Percentiles rank a stretch among this genome's conserved stretches.
phyloP scores from a whole-genome alignment of 2,329 filamentous ascomycete genomes.

The Arthrobotrys conoides region DNA sequence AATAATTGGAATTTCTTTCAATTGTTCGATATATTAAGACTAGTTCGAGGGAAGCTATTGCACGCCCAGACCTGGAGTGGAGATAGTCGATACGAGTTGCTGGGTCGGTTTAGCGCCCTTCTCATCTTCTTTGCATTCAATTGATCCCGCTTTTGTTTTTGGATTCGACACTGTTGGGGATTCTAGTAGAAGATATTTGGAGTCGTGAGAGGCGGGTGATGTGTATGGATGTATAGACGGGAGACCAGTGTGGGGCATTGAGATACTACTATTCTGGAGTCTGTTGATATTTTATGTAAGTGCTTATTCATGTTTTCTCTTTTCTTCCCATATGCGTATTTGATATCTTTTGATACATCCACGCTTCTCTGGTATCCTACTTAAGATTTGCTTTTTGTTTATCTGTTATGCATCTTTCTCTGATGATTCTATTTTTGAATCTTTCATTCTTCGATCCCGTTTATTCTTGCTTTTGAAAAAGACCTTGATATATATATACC shows the following conservation, averaged over 20 bases:
- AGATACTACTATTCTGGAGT: not conserved
- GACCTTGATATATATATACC: not conserved
- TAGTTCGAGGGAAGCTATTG: not conserved
- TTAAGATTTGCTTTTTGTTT: not conserved
- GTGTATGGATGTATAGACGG: not conserved
- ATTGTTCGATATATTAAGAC: not conserved
- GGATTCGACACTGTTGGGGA: not conserved
- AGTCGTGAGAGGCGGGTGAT: not conserved
- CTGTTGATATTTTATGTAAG: not conserved
- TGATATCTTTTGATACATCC: not conserved
- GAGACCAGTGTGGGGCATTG: not conserved
- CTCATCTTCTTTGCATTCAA: not conserved
- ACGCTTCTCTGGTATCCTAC: not conserved
- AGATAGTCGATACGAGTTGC: not conserved
- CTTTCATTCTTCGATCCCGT: not conserved
- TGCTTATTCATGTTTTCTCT: not conserved
- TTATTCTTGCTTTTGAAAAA: conserved; percentile 1
- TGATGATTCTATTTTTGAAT: not conserved
- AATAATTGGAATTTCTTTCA: not conserved
- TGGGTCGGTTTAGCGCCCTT: conserved; percentile 5
- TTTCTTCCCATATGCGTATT: not conserved
- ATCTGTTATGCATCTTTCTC: not conserved
- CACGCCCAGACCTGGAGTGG: not conserved
- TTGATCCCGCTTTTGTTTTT: not conserved
- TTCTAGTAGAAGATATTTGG: not conserved